Evolutionary conservation across 257 asterid genomes (phyloP), one percentile per base, ranked within the genome.

Genomic region (Paulownia fortunei): DNA sequence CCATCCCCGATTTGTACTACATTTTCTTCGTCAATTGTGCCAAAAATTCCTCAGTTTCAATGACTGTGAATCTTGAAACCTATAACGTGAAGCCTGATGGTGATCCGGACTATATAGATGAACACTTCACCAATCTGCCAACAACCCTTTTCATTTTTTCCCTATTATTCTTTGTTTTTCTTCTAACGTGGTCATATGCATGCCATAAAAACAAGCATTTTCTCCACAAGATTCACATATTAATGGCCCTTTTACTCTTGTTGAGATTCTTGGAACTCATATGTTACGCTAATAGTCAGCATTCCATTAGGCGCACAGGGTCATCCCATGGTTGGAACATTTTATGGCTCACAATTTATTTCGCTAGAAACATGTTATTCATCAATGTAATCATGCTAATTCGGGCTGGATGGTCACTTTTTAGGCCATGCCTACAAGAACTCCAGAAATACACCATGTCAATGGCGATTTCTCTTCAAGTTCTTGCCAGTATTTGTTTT

Each of bases 21-120:
- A 79, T 86, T 27, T 83, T 86, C 84, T 76, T 86, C 26, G 10
- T 76, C 7, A 86, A 83, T 60, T 86, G 89, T 24, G 89, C 78
- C 16, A 70, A 59, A 0, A 74, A 79, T 18, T 70, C 87, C 49
- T 65, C 86, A 0, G 55, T 86, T 3, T 71, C 87, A 1, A 78
- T 86, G 82, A 65, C 78, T 7, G 62, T 86, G 16, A 18, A 81
- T 75, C 84, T 86, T 12, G 58, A 81, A 55, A 80, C 87, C 23
- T 83, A 81, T 54, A 86, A 86, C 27, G 3, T 81, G 3, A 71
- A 56, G 0, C 71, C 82, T 8, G 60, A 81, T 8, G 87, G 86
- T 15, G 32, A 39, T 16, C 80, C 59, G 0, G 84, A 86, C 10
- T 86, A 78, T 55, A 68, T 81, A 0, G 87, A 86, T 9, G 87